These are phyloP conservation scores for Collybia mongolica DNA, from an alignment of 768 basidiomycete species.

Conservation along the genomic window DNA sequence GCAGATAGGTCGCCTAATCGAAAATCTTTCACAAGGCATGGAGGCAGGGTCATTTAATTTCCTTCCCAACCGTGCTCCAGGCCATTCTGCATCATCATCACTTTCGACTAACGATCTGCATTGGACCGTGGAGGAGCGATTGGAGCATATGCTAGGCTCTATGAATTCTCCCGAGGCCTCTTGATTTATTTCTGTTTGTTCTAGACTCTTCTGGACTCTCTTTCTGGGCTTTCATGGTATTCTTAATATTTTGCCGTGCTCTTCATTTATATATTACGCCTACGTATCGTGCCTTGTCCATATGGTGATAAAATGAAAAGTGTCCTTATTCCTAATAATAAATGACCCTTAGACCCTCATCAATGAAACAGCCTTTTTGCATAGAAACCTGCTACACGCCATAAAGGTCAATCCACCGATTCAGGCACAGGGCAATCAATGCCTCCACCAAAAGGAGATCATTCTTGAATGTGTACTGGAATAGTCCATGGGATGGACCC, in stretches of 20 bases:
- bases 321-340: slow-evolving; percentile 15
- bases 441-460: slow-evolving; percentile 61
- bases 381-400: slow-evolving; percentile 33
- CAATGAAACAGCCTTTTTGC: slow-evolving; percentile 1
- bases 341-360: slow-evolving; percentile 11
- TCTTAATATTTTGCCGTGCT: slow-evolving; percentile 16
- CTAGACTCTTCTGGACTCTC: slow-evolving; percentile 15
- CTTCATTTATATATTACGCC: slow-evolving; percentile 18
- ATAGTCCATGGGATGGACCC: slow-evolving; percentile 60
- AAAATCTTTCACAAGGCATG: slow-evolving; percentile 76
- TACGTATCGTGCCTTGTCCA: background rate
- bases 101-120: slow-evolving; percentile 61
- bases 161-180: slow-evolving; percentile 29
- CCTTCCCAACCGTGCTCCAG: slow-evolving; percentile 27
- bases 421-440: slow-evolving; percentile 65
- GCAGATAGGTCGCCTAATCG: slow-evolving; percentile 82
- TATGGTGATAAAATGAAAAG: background rate
- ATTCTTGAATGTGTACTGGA: slow-evolving; percentile 64
- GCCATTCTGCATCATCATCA: slow-evolving; percentile 64
- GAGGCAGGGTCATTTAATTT: slow-evolving; percentile 87
- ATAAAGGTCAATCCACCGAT: slow-evolving; percentile 71
- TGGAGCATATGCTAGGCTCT: slow-evolving; percentile 68
- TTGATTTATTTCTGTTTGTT: slow-evolving; percentile 17
- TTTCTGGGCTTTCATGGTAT: slow-evolving; percentile 9
- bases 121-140: slow-evolving; percentile 74